A percentile compares a stretch with the other conserved stretches of the same genome.
These are phyloP conservation scores for Cubamyces lactineus DNA, from an alignment of 768 basidiomycete genomes.

Conservation along the genomic window DNA sequence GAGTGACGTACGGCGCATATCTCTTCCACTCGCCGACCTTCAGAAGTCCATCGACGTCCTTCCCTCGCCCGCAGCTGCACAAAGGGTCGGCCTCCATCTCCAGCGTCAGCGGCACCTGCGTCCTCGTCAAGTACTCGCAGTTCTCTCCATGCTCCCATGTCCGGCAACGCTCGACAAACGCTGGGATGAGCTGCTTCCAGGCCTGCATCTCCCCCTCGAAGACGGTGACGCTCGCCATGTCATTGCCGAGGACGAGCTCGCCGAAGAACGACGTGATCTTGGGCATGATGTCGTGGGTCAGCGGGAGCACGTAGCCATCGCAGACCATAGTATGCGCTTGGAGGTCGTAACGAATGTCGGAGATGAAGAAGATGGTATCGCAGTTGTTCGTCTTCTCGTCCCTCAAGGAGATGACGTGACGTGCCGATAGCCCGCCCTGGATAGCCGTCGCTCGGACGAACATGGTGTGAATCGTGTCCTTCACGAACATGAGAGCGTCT, in stretches of 20 bases:
- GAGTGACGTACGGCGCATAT: constrained; percentile 48
- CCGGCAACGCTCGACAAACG: constrained; percentile 56
- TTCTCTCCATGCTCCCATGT: constrained; percentile 50
- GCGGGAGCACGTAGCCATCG: constrained; percentile 52
- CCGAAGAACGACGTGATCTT: constrained; percentile 35
- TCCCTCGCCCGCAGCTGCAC: constrained; percentile 57
- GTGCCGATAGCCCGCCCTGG: constrained; percentile 20
- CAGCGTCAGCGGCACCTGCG: constrained; percentile 41
- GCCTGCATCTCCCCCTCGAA: constrained; percentile 40
- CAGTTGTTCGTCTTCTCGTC: constrained; percentile 25
- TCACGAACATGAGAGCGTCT: constrained; percentile 38
- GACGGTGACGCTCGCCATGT: constrained; percentile 11
- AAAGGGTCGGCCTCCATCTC: constrained; percentile 45
- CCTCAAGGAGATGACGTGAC: constrained; percentile 28
- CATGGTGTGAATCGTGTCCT: constrained; percentile 37
- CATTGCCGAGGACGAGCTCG: constrained; percentile 18
- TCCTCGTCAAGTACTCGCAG: constrained; percentile 49
- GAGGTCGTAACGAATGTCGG: constrained; percentile 50
- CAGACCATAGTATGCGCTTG: constrained; percentile 53
- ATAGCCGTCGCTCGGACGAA: constrained; percentile 35
- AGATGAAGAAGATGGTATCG: constrained; percentile 51
- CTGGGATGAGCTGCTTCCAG: constrained; percentile 58
- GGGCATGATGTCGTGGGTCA: constrained; percentile 30
- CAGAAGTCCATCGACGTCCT: constrained; percentile 44
- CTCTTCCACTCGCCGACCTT: constrained; percentile 39